Base-by-base conservation (phyloP, 2,329 filamentous ascomycete genomes). In the Colletotrichum sp. region DNA sequence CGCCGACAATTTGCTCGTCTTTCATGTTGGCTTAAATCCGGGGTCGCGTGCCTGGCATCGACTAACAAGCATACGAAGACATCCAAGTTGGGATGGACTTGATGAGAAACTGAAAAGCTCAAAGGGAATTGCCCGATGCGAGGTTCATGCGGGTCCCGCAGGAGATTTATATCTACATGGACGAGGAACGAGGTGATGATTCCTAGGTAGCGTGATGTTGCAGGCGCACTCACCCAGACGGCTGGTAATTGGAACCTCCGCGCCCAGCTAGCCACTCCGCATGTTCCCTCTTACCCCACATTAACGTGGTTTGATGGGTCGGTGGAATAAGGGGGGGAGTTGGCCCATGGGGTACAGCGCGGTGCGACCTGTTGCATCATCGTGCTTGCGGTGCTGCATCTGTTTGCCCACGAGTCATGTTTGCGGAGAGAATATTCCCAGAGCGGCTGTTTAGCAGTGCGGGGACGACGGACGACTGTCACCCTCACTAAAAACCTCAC, bases 1-100 rank as follows among this genome's bases (percentile, higher is more conserved):
- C 75, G 55, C 81, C 81, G 27, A 81, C 80, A 57, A 81, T 72
- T 24, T 69, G 79, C 61, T 80, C 63, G 57, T 72, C 69, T 27
- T 63, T 72, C 57, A 64, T 72, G 27, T 29, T 36, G 27, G 18
- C 57, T 62, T 43, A 61, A 38, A 33, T 69, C 64, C 43, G 69
- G 69, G 21, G 27, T 63, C 27, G 33, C 33, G 43, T 72, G 43
- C 33, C 64, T 43, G 24, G 18, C 57, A 69, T 72, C 24, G 65
- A 43, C 21, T 15, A 29, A 29, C n/a, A 18, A 66, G 8, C 5
- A 12, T 16, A 5, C 57, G 36, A 29, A 33, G 27, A 58, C 34
- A 33, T 51, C 6, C 38, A 47, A 47, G 11, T 21, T 47, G 43
- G 43, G 9, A 47, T 3, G 11, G 11, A 47, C 18, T 47, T 47